Base-by-base conservation (phyloP, 192 early-diverging fungal species). In the Coemansia sp. region DNA sequence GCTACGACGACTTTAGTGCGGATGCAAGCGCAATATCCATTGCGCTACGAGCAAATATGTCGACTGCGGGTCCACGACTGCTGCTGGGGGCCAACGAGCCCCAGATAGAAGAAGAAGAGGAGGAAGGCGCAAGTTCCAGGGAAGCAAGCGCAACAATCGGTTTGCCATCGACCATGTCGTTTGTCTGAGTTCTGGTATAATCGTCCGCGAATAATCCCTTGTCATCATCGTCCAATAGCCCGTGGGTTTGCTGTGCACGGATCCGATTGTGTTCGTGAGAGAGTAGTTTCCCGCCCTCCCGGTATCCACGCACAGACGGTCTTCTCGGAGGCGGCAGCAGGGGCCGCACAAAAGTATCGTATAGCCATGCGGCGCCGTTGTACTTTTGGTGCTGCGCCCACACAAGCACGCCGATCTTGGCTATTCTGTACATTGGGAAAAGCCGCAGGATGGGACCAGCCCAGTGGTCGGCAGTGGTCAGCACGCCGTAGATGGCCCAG, bases 381-480 rank as follows among this genome's bases (percentile, higher is more conserved):
- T 81, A 81, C 47, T 72, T 69, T 52, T 68, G 67, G 60, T 81
- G 74, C 70, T 81, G 79, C 13, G 79, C 79, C 79, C 79, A 81
- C 2, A 81, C 50, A 43, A 81, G 70, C 23, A 81, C 64, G 9
- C 67, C 78, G 32, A 81, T 72, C 60, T 81, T 81, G 21, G 74
- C 78, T 13, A 76, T 19, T 41, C 78, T 70, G 49, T 81, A 81
- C 73, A 81, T 69, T 11, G 78, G 78, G n/a, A 81, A 81, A 53
- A 81, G 66, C 11, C 70, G 66, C 54, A 81, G 61, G 53, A 81
- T 75, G 11, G 78, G 70, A 5, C 78, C 78, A 0, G 78, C 79
- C 79, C 79, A 81, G 64, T 81, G 79, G 62, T 81, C 79, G 3
- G 79, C 79, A 0, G 79, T 81, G 40, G 79, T 81, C 18, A 81